A percentile compares a stretch with the other conserved stretches of the same genome.
Conservation (phyloP, 768 basidiomycete species). For the Boletus tomentosulus region DNA sequence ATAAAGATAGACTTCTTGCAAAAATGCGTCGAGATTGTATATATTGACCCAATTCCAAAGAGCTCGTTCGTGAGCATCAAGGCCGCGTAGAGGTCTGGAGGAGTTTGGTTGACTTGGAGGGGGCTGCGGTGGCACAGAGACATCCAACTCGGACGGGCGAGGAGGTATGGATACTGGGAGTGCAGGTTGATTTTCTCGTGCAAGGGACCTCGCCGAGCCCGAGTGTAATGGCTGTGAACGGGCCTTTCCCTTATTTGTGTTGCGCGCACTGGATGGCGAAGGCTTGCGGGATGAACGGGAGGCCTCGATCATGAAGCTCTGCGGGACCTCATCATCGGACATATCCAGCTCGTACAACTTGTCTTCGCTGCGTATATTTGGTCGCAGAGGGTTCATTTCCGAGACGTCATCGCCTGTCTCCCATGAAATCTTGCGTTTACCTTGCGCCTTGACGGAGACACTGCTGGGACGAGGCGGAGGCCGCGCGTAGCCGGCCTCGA, state of each 20-base stretch:
- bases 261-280: conserved; percentile 24
- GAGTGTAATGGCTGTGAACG: conserved; percentile 54
- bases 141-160: conserved; percentile 60
- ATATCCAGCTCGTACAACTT: conserved; percentile 53
- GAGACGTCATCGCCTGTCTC: conserved; percentile 48
- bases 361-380: conserved; percentile 71
- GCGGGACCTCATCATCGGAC: conserved; percentile 82
- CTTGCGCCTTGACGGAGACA: conserved; percentile 35
- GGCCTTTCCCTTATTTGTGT: conserved; percentile 33
- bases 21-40: conserved; percentile 91
- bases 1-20: conserved; percentile 94
- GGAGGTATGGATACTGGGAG: conserved; percentile 51
- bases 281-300: conserved; percentile 39
- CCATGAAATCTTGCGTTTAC: conserved; percentile 57
- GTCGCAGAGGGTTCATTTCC: conserved; percentile 56
- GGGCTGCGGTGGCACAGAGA: conserved; percentile 29
- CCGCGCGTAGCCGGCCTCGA: conserved; percentile 55
- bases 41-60: conserved; percentile 99
- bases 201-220: conserved; percentile 35
- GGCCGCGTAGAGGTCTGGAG: conserved; percentile 55
- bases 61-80: conserved; percentile 85
- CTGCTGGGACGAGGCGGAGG: conserved; percentile 30
- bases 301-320: conserved; percentile 83
- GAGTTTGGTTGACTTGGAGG: conserved; percentile 20
- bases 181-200: conserved; percentile 36